Evolutionary conservation across 2,329 filamentous ascomycete species (phyloP).

Genomic region (Aspergillus sp.): DNA sequence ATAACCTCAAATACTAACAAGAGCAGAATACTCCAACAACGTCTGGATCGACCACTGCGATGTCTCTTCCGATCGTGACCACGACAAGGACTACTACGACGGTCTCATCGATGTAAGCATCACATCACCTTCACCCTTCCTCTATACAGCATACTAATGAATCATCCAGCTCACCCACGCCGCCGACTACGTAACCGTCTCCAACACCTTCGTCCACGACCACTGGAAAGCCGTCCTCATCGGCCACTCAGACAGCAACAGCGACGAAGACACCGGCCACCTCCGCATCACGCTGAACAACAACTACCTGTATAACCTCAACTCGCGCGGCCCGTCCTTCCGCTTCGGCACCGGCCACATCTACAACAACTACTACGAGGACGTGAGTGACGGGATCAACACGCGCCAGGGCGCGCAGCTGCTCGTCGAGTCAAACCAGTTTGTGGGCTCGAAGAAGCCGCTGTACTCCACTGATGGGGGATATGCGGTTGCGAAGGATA

Average conservation of each 20-base stretch:
- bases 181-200: slow-evolving; percentile 54
- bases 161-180: slow-evolving; percentile 55
- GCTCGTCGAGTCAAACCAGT: slow-evolving; percentile 54
- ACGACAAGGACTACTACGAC: slow-evolving; percentile 67
- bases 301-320: slow-evolving; percentile 62
- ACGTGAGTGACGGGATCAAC: slow-evolving; percentile 51
- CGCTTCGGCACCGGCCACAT: slow-evolving; percentile 64
- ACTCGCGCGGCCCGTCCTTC: slow-evolving; percentile 59
- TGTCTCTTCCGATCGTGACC: slow-evolving; percentile 54
- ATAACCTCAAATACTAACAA: not conserved
- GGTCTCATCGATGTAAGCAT: slow-evolving; percentile 56
- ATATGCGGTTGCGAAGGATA: slow-evolving; percentile 41
- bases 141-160: not conserved
- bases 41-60: slow-evolving; percentile 67
- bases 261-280: slow-evolving; percentile 55
- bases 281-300: slow-evolving; percentile 62
- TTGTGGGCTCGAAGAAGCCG: slow-evolving; percentile 42
- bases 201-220: slow-evolving; percentile 50
- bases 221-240: slow-evolving; percentile 61
- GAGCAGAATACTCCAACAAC: slow-evolving; percentile 36
- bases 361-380: slow-evolving; percentile 50
- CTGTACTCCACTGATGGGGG: slow-evolving; percentile 45
- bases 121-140: not conserved
- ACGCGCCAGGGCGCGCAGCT: slow-evolving; percentile 54
- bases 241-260: slow-evolving; percentile 57